Percentiles rank a stretch among this genome's conserved stretches.
Evolutionary conservation across 2,329 filamentous ascomycete species (phyloP).

Genomic region (Macrophomina pseudophaseolina): DNA sequence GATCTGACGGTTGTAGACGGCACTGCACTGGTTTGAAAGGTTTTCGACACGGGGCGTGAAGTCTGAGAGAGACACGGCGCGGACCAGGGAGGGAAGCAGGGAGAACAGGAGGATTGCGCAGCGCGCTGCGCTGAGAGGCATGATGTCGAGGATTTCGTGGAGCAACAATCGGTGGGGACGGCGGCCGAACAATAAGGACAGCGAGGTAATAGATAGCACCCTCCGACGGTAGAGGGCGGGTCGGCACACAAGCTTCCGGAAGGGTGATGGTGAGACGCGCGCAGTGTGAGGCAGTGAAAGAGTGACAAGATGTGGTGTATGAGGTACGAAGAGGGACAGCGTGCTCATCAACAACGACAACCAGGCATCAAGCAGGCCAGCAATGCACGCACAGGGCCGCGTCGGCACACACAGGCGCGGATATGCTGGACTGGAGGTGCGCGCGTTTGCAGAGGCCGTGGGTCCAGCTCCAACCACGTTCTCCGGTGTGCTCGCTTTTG

Average conservation of each 20-base stretch:
- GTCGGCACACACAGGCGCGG: not conserved
- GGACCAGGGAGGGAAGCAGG: conserved; percentile 32
- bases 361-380: conserved; percentile 13
- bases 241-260: conserved; percentile 4
- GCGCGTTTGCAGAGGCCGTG: conserved; percentile 7
- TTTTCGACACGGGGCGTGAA: conserved; percentile 50
- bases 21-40: conserved; percentile 46
- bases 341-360: not conserved
- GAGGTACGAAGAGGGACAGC: conserved; percentile 14
- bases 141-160: not conserved
- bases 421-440: not conserved
- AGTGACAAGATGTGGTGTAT: conserved; percentile 7
- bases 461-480: conserved; percentile 6
- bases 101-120: conserved; percentile 8
- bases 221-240: not conserved
- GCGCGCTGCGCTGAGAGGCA: conserved; percentile 21
- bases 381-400: conserved; percentile 13
- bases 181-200: not conserved
- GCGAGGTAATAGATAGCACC: not conserved
- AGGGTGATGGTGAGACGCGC: conserved; percentile 21
- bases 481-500: conserved; percentile 5
- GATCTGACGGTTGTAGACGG: conserved; percentile 49
- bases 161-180: not conserved
- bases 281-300: conserved; percentile 14
- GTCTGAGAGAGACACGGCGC: conserved; percentile 50